Evolutionary conservation across 2,329 filamentous ascomycete species (phyloP), one percentile per base, ranked within the genome.

Genomic region (Periconia sp.): DNA sequence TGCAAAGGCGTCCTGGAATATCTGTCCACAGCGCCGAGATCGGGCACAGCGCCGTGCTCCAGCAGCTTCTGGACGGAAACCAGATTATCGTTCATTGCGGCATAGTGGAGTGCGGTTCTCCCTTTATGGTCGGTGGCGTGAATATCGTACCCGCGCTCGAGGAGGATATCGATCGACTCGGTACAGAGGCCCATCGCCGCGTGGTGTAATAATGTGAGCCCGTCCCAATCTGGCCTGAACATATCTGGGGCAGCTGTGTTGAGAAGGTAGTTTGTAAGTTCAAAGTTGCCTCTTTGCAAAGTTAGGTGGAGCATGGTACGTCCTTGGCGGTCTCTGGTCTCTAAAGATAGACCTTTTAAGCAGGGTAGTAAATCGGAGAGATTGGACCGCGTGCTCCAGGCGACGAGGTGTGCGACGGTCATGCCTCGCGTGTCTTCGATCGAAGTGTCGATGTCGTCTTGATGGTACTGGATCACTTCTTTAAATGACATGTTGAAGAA

Each of bases 361-460:
- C 18, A 47, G 4, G n/a, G 40, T 9, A 29, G 34, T n/a, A 48
- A 8, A 31, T 36, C 32, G 15, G 18, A 13, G 1, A 6, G 4
- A 2, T 4, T n/a, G 3, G 42, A 46, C 3, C 21, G 33, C 6
- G 35, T 44, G 28, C 22, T 51, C 34, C 36, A 40, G 10, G 26
- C 21, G 11, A 40, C 33, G 11, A 29, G 49, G n/a, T 52, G 48
- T 34, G 24, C 3, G 13, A 49, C 26, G 4, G 32, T 52, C 48
- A 52, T 52, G 8, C 48, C 45, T 0, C 15, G 6, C 19, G 22
- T 17, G 23, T 52, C 48, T 34, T 49, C 36, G 2, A 22, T 9
- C 4, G 15, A 29, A 11, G n/a, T 28, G 19, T 52, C 48, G 10
- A 46, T 29, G 12, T 45, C 40, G 5, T 32, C 36, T 18, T 23